These are phyloP conservation scores for Lentithecium fluviatile DNA, from an alignment of 495 filamentous ascomycete genomes.

Conservation along the genomic window DNA sequence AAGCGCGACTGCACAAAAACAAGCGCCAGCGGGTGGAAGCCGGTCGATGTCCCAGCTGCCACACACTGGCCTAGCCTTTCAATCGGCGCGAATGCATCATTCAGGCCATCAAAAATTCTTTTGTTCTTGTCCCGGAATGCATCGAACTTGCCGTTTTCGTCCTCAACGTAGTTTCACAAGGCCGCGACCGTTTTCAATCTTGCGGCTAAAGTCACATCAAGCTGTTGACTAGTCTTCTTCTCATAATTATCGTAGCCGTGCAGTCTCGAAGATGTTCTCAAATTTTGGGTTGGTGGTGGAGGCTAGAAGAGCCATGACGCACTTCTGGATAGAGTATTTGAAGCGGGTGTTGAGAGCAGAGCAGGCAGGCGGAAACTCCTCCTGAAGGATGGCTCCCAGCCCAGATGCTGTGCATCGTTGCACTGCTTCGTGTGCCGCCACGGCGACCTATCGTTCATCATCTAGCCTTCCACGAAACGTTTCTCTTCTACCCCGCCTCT, in stretches of 20 bases:
- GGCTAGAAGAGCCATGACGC: too few species aligned
- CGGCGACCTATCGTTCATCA: too few species aligned
- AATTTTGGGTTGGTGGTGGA: not conserved
- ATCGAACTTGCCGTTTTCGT: not conserved
- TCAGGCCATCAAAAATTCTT: too few species aligned
- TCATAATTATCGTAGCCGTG: not conserved
- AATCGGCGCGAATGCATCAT: not conserved
- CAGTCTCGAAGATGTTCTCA: constrained; percentile 2
- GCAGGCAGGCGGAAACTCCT: too few species aligned
- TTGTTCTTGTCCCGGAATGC: too few species aligned
- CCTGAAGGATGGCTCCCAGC: too few species aligned
- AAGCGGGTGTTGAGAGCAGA: too few species aligned
- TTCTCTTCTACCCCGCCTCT: too few species aligned
- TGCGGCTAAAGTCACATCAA: not conserved
- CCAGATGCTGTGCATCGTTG: too few species aligned
- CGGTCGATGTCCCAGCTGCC: not conserved
- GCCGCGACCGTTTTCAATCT: constrained; percentile 1
- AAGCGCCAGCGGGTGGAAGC: not conserved
- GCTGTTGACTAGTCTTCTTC: not conserved
- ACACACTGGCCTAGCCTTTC: not conserved
- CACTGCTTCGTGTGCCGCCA: too few species aligned
- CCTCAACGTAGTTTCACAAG: not conserved
- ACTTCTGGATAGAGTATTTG: too few species aligned
- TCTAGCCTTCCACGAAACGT: too few species aligned
- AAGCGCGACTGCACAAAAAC: not conserved